Evolutionary conservation across 805 yeast genomes (phyloP).

Genomic region (Metschnikowia colocasiae): DNA sequence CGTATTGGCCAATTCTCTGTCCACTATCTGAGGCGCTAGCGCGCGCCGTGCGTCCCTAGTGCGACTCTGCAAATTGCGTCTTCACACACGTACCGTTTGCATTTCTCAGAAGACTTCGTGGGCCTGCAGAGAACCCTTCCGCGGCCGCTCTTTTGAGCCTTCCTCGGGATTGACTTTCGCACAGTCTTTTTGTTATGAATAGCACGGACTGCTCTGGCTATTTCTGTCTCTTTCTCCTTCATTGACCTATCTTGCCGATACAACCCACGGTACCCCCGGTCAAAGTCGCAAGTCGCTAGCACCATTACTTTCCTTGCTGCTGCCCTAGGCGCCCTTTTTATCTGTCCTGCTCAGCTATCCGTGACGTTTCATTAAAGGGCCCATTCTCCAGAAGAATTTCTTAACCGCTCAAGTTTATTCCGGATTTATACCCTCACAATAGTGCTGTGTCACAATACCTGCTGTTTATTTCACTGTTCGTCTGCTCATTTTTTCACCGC

Average conservation of each 20-base stretch:
- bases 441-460: not conserved
- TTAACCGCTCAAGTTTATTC: not conserved
- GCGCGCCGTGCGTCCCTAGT: not conserved
- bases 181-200: conserved; percentile 5
- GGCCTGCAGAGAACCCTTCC: not conserved
- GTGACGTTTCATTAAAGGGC: not conserved
- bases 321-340: not conserved
- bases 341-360: not conserved
- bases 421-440: not conserved
- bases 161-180: conserved; percentile 7
- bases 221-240: not conserved
- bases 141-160: conserved; percentile 1
- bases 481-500: not conserved
- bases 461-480: not conserved
- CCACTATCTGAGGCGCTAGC: not conserved
- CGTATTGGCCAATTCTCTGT: not conserved
- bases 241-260: not conserved
- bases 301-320: not conserved
- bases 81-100: not conserved
- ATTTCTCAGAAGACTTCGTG: not conserved
- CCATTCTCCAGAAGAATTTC: not conserved
- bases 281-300: not conserved
- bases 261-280: not conserved
- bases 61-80: conserved; percentile 1
- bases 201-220: conserved; percentile 2